A percentile compares a stretch with the other conserved stretches of the same genome.
Evolutionary conservation across 495 filamentous ascomycete genomes (phyloP).

Genomic region (Amphirosellinia nigrospora): DNA sequence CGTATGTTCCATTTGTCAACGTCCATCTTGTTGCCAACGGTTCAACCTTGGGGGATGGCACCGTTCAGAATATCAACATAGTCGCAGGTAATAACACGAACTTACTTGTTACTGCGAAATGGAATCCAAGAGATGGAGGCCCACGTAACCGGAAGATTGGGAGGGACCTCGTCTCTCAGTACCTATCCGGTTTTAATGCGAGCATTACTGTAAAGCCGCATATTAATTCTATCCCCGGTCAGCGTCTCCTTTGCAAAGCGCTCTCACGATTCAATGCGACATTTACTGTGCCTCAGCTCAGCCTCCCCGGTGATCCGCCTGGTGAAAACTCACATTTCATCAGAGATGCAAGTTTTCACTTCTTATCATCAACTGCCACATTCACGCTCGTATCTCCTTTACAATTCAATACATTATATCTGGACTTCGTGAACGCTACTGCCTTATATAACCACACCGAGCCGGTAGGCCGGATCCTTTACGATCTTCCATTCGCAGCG

Average conservation of each 20-base stretch:
- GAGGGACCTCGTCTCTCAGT: constrained; percentile 77
- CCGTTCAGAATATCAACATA: constrained; percentile 64
- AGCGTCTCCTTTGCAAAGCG: constrained; percentile 73
- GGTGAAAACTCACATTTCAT: constrained; percentile 70
- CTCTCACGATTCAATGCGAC: constrained; percentile 71
- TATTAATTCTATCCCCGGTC: constrained; percentile 69
- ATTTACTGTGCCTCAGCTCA: constrained; percentile 71
- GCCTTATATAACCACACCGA: constrained; percentile 83
- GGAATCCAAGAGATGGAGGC: constrained; percentile 74
- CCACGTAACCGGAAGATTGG: constrained; percentile 64
- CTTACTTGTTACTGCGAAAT: constrained; percentile 69
- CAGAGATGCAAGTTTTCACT: constrained; percentile 81
- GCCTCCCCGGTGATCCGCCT: constrained; percentile 56
- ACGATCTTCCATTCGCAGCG: constrained; percentile 75
- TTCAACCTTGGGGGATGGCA: constrained; percentile 76
- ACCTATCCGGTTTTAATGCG: constrained; percentile 86
- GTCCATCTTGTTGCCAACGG: constrained; percentile 75
- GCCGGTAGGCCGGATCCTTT: constrained; percentile 75
- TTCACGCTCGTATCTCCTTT: constrained; percentile 86
- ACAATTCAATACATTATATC: constrained; percentile 67
- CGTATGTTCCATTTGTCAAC: constrained; percentile 76
- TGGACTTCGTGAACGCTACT: constrained; percentile 81
- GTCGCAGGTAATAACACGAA: constrained; percentile 73
- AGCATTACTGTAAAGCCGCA: constrained; percentile 75
- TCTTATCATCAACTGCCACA: constrained; percentile 83